These are phyloP conservation scores for Aspergillus phoenicis DNA, from an alignment of 2,329 filamentous ascomycete genomes.

Conservation along the genomic window DNA sequence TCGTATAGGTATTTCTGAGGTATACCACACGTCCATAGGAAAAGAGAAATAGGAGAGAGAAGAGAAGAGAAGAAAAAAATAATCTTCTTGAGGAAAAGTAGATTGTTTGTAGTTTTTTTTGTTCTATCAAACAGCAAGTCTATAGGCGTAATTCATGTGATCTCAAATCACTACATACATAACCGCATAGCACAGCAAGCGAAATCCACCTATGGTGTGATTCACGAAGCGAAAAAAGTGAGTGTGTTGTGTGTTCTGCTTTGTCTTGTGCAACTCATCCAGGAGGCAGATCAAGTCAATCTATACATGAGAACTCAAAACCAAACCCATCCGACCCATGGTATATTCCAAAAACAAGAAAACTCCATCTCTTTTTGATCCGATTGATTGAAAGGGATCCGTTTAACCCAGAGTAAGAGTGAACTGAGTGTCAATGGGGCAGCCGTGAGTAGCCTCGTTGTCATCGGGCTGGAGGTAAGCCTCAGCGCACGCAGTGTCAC, in stretches of 20 bases:
- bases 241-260: not conserved
- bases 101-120: not conserved
- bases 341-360: not conserved
- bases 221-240: not conserved
- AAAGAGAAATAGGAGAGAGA: too few relatives aligned
- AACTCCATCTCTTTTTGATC: not conserved
- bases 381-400: not conserved
- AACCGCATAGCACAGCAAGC: constrained; percentile 7
- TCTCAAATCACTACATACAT: constrained; percentile 12
- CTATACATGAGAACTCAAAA: not conserved
- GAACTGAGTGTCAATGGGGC: constrained; percentile 39
- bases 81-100: too few relatives aligned
- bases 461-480: constrained; percentile 46
- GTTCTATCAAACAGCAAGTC: not conserved
- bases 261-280: not conserved
- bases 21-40: too few relatives aligned
- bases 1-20: too few relatives aligned
- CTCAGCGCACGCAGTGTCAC: constrained; percentile 38
- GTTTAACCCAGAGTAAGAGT: constrained; percentile 35
- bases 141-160: constrained; percentile 7
- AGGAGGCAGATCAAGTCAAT: not conserved
- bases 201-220: not conserved
- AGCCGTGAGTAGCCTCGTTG: constrained; percentile 46
- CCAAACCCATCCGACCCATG: not conserved
- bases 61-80: too few relatives aligned